Base-by-base conservation (phyloP, 768 basidiomycete species). In the Pisolithus orientalis region DNA sequence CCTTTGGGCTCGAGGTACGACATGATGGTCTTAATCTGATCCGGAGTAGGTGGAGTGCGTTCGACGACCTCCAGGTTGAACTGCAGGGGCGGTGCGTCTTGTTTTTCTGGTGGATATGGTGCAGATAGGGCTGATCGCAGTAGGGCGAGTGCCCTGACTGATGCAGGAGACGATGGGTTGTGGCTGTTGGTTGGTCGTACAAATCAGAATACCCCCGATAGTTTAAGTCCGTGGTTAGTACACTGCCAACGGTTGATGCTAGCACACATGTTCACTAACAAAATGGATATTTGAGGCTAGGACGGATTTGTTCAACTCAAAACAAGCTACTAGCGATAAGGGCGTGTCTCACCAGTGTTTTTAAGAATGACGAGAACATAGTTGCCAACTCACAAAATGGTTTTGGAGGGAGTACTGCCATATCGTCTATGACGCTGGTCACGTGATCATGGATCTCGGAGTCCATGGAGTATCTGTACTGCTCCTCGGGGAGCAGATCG, bases 21-120 rank as follows among this genome's bases (percentile, higher is more conserved):
- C 13, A 86, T 60, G 40, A 90, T 89, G 13, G 80, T 83, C 29
- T 68, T 70, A 37, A 90, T 65, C 59, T 90, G 88, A 65, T 89
- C 85, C 0, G 78, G 49, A 0, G 79, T 90, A 3, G 88, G 88
- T 0, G 77, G 72, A 5, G 74, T 68, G 6, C 75, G 74, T 62
- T 88, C 85, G 42, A 90, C 71, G 25, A 90, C 81, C 50, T 87
- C 82, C 17, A 90, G 78, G 52, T 85, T 75, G 70, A 87, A 90
- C 11, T 78, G 67, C 14, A 90, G 78, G 0, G 88, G 84, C 3
- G 72, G 64, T 0, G 73, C 72, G 4, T 67, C 59, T 0, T 74
- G 59, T 16, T 72, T 76, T 6, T 65, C 67, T 0, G 80, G 73
- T 9, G 88, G 87, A 62, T 85, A 90, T 0, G 87, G 78, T 0